Base-by-base conservation (phyloP, 2,329 filamentous ascomycete genomes). In the Teratosphaeria gauchensis region DNA sequence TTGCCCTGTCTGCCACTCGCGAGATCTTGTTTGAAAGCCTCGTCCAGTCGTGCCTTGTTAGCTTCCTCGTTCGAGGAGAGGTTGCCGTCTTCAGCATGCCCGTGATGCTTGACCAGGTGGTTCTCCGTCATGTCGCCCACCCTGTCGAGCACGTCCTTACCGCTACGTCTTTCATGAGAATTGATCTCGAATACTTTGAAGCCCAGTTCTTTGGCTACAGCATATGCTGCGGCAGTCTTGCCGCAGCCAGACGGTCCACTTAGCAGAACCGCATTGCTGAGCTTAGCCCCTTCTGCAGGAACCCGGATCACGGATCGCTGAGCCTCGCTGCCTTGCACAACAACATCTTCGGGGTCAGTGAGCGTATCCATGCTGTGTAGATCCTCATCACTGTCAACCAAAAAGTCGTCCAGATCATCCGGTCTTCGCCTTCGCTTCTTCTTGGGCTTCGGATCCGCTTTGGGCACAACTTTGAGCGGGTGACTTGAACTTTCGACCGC, bases 101-200 rank as follows among this genome's bases (percentile, higher is more conserved):
- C 68, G 56, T 72, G 68, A 51, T 79, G 79, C 63, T 85, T 84
- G 21, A 99, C 92, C 1, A 96, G 81, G 73, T 99, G 94, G 67
- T 99, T 97, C 61, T 87, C 86, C 3, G 91, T 94, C 92, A 99
- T 97, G 73, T 99, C 91, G 48, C 94, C 95, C 52, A 99, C 90
- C 65, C 84, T 89, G 67, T 99, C 94, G 35, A 95, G 72, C 54
- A 99, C 85, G 67, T 99, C 94, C 71, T 87, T 94, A 33, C 92
- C 92, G 68, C 84, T 95, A 62, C 94, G 82, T 55, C 92, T 85
- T 64, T 84, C 90, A 61, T 90, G 84, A 0, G 92, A 77, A 68
- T 95, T 95, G 69, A 99, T 91, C 73, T 99, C 94, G 65, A 99
- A 99, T 1, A 99, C 83, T 68, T 96, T 92, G 68, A 95, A 97